Conservation (phyloP, 495 filamentous ascomycete genomes). For the Neurospora hispaniola region DNA sequence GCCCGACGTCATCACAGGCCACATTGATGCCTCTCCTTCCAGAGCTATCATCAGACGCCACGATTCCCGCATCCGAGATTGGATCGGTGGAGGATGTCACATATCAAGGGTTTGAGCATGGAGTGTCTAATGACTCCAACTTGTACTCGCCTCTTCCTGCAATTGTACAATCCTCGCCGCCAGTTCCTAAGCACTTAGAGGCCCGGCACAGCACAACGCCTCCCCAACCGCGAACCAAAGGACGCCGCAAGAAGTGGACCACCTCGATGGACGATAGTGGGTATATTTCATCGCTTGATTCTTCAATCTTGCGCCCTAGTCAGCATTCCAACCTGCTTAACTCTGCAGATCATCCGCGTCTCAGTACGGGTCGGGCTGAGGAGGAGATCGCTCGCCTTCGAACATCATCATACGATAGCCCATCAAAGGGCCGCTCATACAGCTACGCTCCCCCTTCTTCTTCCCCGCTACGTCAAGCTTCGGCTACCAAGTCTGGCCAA, state of each 20-base stretch:
- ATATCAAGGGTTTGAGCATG: constrained; percentile 35
- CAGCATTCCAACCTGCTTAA: constrained; percentile 50
- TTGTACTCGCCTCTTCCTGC: constrained; percentile 46
- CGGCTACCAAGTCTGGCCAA: constrained; percentile 39
- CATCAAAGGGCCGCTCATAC: constrained; percentile 52
- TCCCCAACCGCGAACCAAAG: constrained; percentile 46
- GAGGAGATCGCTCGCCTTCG: constrained; percentile 93
- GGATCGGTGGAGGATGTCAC: constrained; percentile 50
- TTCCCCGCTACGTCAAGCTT: constrained; percentile 47
- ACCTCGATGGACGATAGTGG: constrained; percentile 82
- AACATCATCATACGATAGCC: constrained; percentile 87
- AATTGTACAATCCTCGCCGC: constrained; percentile 75
- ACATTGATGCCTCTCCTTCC: constrained; percentile 18
- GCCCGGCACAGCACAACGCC: constrained; percentile 61
- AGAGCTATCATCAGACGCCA: constrained; percentile 90
- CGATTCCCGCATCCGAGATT: constrained; percentile 76
- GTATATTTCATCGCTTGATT: constrained; percentile 96
- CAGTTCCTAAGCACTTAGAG: constrained; percentile 54
- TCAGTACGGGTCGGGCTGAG: constrained; percentile 81
- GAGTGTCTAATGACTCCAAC: constrained; percentile 47
- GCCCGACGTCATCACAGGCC: constrained; percentile 21
- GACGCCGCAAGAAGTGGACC: constrained; percentile 61
- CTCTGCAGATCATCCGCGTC: constrained; percentile 61
- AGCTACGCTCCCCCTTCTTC: constrained; percentile 38
- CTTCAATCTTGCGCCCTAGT: constrained; percentile 69